Base-by-base conservation (phyloP, 805 yeast genomes). In the Lipomyces yamanashiensis region DNA sequence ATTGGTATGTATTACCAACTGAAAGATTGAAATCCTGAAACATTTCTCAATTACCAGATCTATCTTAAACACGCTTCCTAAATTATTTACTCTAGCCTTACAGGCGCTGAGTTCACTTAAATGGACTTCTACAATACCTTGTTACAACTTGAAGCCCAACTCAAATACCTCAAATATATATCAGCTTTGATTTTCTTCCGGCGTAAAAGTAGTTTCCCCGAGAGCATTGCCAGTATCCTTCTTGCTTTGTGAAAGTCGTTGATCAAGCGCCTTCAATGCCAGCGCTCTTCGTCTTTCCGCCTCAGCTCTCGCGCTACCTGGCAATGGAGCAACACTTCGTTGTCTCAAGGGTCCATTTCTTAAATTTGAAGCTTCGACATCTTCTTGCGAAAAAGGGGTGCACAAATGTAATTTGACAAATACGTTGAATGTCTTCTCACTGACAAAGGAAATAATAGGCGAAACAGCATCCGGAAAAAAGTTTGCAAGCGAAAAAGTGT, bases 401-500 rank as follows among this genome's bases (percentile, higher is more conserved):
- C 66, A 58, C 33, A 67, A 19, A n/a, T 44, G 70, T 17, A 62
- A 23, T 36, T 39, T 52, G 59, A 62, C 64, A 36, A 64, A 61
- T 12, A 55, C 13, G 34, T 40, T 17, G 17, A 60, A 63, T 33
- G 56, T 49, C 19, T 37, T 34, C 7, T 55, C 45, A 9, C 58
- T 36, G n/a, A 64, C 13, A 13, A 61, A 62, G 34, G 66, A 66
- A 3, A 75, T 66, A 52, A 75, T 81, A 65, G 79, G 79, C 79
- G 64, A 54, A 9, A 67, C n/a, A 15, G 62, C 59, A 49, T 81
- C 85, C 0, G 98, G 98, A 84, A 92, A 92, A 74, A 92, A 90
- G 70, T 88, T 87, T 39, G 87, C 86, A 66, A 92, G 81, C 60
- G 89, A 86, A 79, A 92, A 92, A 0, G 93, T 88, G 69, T 92